Evolutionary conservation across 208 protist genomes (phyloP), one percentile per base, ranked within the genome.

Genomic region (Crithidia brevicula): DNA sequence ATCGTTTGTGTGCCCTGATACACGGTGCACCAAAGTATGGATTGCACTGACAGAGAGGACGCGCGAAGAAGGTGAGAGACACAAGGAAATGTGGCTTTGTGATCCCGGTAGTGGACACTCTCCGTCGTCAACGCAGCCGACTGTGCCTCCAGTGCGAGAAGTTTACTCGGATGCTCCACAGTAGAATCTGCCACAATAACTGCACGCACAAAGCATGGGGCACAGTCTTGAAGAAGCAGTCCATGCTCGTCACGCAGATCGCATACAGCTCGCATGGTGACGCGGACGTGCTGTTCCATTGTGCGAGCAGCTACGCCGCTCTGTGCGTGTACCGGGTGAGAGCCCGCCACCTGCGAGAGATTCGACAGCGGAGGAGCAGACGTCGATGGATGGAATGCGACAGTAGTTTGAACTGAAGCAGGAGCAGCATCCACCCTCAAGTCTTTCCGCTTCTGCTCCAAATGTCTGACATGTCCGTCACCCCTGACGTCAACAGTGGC

Each of bases 221-320:
- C 28, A 22, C 59, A 65, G 15, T 45, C 31, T 3, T 40, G 15
- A 3, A 52, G 45, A 4, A 45, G 59, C 3, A 65, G 59, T 5
- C 59, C 59, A 11, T 65, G 25, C 33, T 65, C 59, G 31, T 33
- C 59, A 33, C 59, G 45, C 33, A 65, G 20, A 15, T 9, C 46
- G 22, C 20, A 33, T 13, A 65, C 46, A 22, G 27, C 16, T 0
- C 25, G 43, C 33, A 54, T 30, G 2, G 3, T n/a, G 3, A 63
- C 42, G 11, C 40, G 13, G 9, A 52, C 11, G 3, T 61, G 38
- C 15, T 11, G 13, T 23, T 18, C 20, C 27, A 20, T 3, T 23
- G 36, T 49, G 31, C 16, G 56, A 61, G 15, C 31, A 50, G 38
- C 40, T 61, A 1, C 56, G 56, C n/a, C n/a, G n/a, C n/a, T n/a